Base-by-base conservation (phyloP, 176 grass and related monocot genomes). In the Carex littledalei region DNA sequence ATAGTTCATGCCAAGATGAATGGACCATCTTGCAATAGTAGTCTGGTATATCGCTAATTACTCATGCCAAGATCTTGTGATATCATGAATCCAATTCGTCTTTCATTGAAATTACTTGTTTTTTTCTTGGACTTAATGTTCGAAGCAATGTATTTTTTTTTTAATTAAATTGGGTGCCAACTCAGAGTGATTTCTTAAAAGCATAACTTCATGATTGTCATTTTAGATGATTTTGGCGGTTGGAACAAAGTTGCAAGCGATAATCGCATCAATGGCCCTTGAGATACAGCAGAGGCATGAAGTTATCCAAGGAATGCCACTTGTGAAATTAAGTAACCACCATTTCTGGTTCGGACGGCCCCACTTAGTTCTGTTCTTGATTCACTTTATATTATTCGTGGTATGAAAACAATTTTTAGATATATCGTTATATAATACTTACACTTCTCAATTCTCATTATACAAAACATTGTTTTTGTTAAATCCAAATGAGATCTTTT, bases 211-310 rank as follows among this genome's bases (percentile, higher is more conserved):
- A 75, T 26, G 12, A 24, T 39, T 20, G 1, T 84, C 62, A 53
- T 84, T 84, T 76, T 54, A 98, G 95, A 86, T 98, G 56, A 90
- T 98, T 22, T 53, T 98, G 83, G 6, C 88, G 8, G 58, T 95
- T 73, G 95, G 95, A 6, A 89, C 84, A 49, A 98, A 98, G 84
- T 55, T 98, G 3, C 91, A 95, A 84, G 84, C 94, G 41, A 89
- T 98, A 20, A 98, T 98, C 16, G 94, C 93, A 89, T 91, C 92
- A 54, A 98, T 98, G 95, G 93, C 95, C 26, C 76, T 89, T 22
- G 83, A 98, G 62, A 95, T 98, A 77, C 91, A 89, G 37, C 67
- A 95, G 3, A 86, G 85, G 53, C 71, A 91, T 32, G 86, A 24
- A 26, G 86, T 94, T 8, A 91, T 98, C 61, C 89, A 90, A 86